Percentiles rank a stretch among this genome's conserved stretches.
phyloP scores from a whole-genome alignment of 768 basidiomycete species.

The Boletus rufocinnamomeus region DNA sequence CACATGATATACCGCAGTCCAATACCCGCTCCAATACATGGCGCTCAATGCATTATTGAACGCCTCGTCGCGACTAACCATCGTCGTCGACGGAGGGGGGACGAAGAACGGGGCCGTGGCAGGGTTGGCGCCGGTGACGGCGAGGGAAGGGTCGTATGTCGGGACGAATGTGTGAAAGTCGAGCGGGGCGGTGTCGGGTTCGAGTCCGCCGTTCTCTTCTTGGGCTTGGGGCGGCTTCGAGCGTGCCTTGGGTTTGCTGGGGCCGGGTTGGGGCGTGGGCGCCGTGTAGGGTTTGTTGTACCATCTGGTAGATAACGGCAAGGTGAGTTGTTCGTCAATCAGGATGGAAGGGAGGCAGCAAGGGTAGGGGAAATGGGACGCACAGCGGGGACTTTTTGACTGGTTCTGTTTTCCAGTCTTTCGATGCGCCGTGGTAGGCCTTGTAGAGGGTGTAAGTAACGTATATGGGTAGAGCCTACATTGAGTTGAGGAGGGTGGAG shows the following conservation, averaged over 20 bases:
- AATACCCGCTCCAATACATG: constrained; percentile 88
- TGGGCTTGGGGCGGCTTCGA: neutral
- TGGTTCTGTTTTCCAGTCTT: constrained; percentile 69
- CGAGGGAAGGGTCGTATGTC: constrained; percentile 64
- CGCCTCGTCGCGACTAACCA: constrained; percentile 70
- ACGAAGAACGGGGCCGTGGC: constrained; percentile 26
- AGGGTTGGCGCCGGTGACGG: constrained; percentile 24
- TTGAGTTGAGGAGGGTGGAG: neutral
- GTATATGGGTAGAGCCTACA: neutral
- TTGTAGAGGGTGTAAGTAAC: constrained; percentile 23
- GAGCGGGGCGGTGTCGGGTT: constrained; percentile 59
- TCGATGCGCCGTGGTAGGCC: constrained; percentile 67
- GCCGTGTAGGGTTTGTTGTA: constrained; percentile 59
- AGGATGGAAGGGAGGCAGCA: neutral
- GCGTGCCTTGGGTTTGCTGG: constrained; percentile 8
- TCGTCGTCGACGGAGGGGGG: constrained; percentile 36
- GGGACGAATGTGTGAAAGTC: constrained; percentile 74
- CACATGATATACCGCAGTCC: constrained; percentile 85
- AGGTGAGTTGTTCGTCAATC: neutral
- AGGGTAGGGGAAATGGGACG: constrained; percentile 28
- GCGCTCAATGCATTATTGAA: constrained; percentile 73
- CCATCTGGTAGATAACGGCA: constrained; percentile 52
- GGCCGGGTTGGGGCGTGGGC: constrained; percentile 16
- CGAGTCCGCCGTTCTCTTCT: constrained; percentile 18
- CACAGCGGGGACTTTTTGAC: constrained; percentile 74